phyloP scores from a whole-genome alignment of 2,329 filamentous ascomycete species.

The Xylariaceae sp. region DNA sequence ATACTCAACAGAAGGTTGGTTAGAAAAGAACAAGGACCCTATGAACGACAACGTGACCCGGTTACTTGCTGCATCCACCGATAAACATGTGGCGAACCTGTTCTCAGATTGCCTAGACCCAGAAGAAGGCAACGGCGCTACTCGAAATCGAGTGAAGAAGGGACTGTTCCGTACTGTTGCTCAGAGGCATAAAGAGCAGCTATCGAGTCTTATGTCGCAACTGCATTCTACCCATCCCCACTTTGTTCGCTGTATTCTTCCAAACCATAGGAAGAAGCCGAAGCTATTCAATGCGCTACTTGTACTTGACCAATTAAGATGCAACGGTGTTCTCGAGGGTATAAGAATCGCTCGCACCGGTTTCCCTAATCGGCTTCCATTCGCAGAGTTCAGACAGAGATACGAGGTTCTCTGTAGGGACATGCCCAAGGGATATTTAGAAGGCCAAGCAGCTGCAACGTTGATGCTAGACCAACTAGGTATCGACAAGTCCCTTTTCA shows the following conservation, averaged over 20 bases:
- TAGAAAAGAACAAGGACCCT: conserved; percentile 99
- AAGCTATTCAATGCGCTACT: conserved; percentile 90
- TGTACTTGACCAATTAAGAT: conserved; percentile 96
- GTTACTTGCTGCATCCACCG: conserved; percentile 77
- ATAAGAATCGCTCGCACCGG: conserved; percentile 96
- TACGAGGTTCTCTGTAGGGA: conserved; percentile 92
- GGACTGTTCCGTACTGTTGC: conserved; percentile 96
- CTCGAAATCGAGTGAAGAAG: conserved; percentile 86
- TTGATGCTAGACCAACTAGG: conserved; percentile 89
- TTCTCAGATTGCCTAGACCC: conserved; percentile 86
- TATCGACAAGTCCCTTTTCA: conserved; percentile 83
- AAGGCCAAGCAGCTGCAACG: conserved; percentile 82
- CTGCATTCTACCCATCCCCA: conserved; percentile 96
- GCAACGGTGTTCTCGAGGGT: conserved; percentile 98
- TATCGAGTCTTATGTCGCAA: conserved; percentile 94
- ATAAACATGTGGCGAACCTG: conserved; percentile 80
- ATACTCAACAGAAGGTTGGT: conserved; percentile 91
- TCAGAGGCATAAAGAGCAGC: conserved; percentile 94
- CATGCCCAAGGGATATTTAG: conserved; percentile 88
- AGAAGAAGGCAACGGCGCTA: conserved; percentile 71
- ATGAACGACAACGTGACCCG: conserved; percentile 96
- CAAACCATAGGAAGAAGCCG: conserved; percentile 95
- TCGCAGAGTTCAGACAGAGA: conserved; percentile 90
- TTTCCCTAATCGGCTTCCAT: conserved; percentile 90
- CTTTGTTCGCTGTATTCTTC: conserved; percentile 96